phyloP scores from a whole-genome alignment of 1,284 basidiomycete species.

The Clitocybe nebularis region DNA sequence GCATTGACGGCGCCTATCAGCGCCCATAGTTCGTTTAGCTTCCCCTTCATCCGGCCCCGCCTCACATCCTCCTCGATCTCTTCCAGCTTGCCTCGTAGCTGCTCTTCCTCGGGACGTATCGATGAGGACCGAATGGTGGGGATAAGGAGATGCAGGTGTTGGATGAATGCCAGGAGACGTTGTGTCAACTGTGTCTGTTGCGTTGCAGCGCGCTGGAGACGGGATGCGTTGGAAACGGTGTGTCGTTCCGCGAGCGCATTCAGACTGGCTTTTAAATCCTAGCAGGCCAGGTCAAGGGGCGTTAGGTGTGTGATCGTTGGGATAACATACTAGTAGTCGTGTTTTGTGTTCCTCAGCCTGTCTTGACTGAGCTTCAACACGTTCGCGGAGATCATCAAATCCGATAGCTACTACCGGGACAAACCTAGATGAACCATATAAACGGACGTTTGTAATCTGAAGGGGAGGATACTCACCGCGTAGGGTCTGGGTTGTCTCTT shows the following conservation, averaged over 20 bases:
- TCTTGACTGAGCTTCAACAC: constrained; percentile 75
- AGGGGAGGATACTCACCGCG: constrained; percentile 47
- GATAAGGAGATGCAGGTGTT: constrained; percentile 77
- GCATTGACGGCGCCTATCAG: constrained; percentile 76
- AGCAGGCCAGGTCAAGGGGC: constrained; percentile 2
- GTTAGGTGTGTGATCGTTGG: constrained; percentile 5
- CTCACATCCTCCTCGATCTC: constrained; percentile 74
- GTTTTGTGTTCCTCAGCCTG: constrained; percentile 71
- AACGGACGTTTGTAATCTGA: background rate
- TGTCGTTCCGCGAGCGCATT: constrained; percentile 64
- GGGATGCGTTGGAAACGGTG: constrained; percentile 64
- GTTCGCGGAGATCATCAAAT: constrained; percentile 78
- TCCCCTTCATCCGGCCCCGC: constrained; percentile 65
- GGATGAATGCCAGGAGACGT: constrained; percentile 69
- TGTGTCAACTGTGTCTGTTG: constrained; percentile 73
- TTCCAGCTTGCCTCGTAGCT: constrained; percentile 64
- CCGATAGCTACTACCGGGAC: constrained; percentile 82
- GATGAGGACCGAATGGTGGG: constrained; percentile 74
- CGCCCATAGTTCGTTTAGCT: constrained; percentile 84
- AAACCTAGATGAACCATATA: constrained; percentile 43
- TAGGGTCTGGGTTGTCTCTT: constrained; percentile 80
- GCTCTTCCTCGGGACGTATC: constrained; percentile 81
- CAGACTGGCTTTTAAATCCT: constrained; percentile 69
- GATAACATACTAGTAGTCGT: constrained; percentile 51
- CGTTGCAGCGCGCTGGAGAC: constrained; percentile 62